A percentile compares a stretch with the other conserved stretches of the same genome.
Conservation (phyloP, 2,329 filamentous ascomycete species). For the Penicillium sp. region DNA sequence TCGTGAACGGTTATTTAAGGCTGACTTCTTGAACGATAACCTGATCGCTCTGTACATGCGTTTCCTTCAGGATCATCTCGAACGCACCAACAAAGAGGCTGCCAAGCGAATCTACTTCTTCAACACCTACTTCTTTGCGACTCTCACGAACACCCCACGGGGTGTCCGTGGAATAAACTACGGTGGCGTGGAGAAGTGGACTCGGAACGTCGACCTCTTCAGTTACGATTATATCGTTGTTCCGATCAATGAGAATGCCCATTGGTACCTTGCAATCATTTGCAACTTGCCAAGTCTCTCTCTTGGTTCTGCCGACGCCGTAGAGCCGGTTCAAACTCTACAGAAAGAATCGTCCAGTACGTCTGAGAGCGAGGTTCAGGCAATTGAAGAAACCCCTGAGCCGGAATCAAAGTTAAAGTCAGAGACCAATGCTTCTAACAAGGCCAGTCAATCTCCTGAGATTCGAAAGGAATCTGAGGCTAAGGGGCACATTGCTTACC, state of each 20-base stretch:
- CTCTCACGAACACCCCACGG: constrained; percentile 60
- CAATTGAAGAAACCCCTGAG: constrained; percentile 30
- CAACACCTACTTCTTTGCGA: constrained; percentile 88
- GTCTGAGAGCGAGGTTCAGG: constrained; percentile 19
- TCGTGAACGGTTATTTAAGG: constrained; percentile 72
- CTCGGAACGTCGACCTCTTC: constrained; percentile 78
- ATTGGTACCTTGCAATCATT: constrained; percentile 96
- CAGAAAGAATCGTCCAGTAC: constrained; percentile 10
- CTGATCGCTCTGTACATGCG: constrained; percentile 84
- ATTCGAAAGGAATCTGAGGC: constrained; percentile 19
- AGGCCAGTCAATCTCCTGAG: neutral
- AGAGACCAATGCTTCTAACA: neutral
- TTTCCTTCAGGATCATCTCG: constrained; percentile 63
- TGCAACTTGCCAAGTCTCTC: constrained; percentile 75
- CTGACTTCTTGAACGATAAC: constrained; percentile 88
- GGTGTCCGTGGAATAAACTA: constrained; percentile 69
- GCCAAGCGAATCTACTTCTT: constrained; percentile 75
- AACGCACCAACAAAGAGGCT: constrained; percentile 53
- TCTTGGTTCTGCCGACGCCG: constrained; percentile 16
- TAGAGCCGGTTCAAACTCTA: constrained; percentile 5
- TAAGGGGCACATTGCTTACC: constrained; percentile 26
- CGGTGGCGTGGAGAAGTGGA: constrained; percentile 82
- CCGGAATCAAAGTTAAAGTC: constrained; percentile 2
- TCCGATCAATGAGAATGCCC: constrained; percentile 79
- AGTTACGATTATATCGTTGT: constrained; percentile 85